Evolutionary conservation across 345 rosid genomes (phyloP).

Genomic region (Punica granatum): DNA sequence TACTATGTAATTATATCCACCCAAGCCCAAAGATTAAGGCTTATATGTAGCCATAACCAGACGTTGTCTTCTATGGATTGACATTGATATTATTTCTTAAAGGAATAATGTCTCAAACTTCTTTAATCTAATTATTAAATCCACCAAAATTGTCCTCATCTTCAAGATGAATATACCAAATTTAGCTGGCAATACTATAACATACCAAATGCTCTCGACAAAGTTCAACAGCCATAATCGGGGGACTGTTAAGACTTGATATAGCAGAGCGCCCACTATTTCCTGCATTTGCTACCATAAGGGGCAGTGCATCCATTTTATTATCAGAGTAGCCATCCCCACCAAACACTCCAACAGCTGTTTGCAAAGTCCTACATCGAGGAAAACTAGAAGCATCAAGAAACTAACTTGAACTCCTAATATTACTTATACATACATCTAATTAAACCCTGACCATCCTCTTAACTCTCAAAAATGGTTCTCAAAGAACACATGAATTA

Average conservation of each 20-base stretch:
- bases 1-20: not conserved
- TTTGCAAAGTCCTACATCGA: constrained; percentile 75
- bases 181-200: not conserved
- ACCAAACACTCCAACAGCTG: constrained; percentile 96
- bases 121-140: not conserved
- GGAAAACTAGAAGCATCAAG: constrained; percentile 5
- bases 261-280: constrained; percentile 67
- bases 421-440: no score
- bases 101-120: not conserved
- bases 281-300: constrained; percentile 92
- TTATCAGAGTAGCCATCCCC: constrained; percentile 68
- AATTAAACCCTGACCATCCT: not conserved
- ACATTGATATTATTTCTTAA: not conserved
- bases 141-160: not conserved
- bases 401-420: not conserved
- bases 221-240: constrained; percentile 66
- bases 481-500: not conserved
- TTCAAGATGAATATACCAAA: no score
- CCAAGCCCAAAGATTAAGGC: not conserved
- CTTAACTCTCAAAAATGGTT: not conserved
- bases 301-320: constrained; percentile 53
- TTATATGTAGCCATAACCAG: not conserved
- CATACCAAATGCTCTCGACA: constrained; percentile 97
- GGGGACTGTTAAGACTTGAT: constrained; percentile 77
- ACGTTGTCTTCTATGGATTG: not conserved